Conservation (phyloP, 1,139 yeast genomes). For the Suhomyces guaymorum region DNA sequence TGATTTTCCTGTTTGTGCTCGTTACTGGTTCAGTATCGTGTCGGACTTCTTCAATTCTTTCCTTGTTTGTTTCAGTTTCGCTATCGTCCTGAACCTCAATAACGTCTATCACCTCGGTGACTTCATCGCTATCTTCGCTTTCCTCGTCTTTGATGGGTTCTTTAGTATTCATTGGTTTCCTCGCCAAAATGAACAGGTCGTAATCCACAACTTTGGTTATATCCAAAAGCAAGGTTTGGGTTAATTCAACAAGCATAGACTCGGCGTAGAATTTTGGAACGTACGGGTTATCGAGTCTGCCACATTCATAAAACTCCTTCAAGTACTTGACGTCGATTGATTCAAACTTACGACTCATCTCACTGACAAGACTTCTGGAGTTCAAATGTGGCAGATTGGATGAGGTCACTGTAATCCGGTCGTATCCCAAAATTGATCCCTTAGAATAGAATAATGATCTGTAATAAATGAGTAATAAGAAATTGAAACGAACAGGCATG, state of each 20-base stretch:
- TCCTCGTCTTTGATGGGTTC: conserved; percentile 1
- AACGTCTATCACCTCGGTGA: conserved; percentile 2
- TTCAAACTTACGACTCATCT: conserved; percentile 14
- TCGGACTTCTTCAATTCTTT: too few species aligned
- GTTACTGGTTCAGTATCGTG: too few species aligned
- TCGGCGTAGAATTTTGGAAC: conserved; percentile 13
- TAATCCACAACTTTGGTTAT: conserved; percentile 16
- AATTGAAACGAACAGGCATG: conserved; percentile 29
- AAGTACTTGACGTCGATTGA: conserved; percentile 14
- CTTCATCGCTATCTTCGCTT: conserved; percentile 6
- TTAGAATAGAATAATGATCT: conserved; percentile 22
- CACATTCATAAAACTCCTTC: conserved; percentile 14
- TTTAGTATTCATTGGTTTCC: not conserved
- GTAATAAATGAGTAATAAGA: conserved; percentile 23
- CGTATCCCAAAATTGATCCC: conserved; percentile 12
- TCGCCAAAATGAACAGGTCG: conserved; percentile 3
- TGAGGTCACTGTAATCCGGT: conserved; percentile 6
- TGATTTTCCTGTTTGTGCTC: too few species aligned
- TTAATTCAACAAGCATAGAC: conserved; percentile 16
- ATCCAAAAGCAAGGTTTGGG: conserved; percentile 16
- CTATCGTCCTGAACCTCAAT: conserved; percentile 4
- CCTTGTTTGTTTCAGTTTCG: conserved; percentile 2
- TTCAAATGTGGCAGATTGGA: conserved; percentile 10
- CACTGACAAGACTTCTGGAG: conserved; percentile 13
- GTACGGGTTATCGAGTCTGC: not conserved